phyloP scores from a whole-genome alignment of 2,329 filamentous ascomycete species.

The Curvularia sp. region DNA sequence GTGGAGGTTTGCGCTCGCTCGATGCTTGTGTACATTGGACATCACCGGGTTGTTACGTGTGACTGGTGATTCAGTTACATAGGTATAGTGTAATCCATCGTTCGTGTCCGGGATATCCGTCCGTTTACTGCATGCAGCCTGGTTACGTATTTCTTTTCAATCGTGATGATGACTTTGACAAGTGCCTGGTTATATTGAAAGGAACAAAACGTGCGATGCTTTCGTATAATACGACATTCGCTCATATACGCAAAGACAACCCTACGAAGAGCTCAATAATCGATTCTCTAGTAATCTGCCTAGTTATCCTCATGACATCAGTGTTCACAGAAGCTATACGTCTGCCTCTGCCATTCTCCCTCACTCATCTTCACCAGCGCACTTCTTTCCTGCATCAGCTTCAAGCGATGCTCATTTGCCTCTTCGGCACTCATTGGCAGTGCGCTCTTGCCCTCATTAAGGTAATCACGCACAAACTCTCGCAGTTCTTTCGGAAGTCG shows the following conservation, averaged over 20 bases:
- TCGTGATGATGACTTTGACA: too few relatives aligned
- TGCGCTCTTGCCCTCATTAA: constrained; percentile 6
- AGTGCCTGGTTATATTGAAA: too few relatives aligned
- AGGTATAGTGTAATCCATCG: background rate
- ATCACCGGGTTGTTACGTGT: background rate
- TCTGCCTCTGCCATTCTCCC: constrained; percentile 4
- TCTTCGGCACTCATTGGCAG: constrained; percentile 31
- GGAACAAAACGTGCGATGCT: too few relatives aligned
- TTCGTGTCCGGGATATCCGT: background rate
- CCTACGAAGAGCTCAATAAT: too few relatives aligned
- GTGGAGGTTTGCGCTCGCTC: background rate
- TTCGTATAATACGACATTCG: too few relatives aligned
- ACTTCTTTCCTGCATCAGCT: constrained; percentile 22
- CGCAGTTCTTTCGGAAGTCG: constrained; percentile 29
- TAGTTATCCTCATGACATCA: background rate
- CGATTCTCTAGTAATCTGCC: too few relatives aligned
- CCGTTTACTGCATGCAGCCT: background rate
- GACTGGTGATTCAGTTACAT: background rate
- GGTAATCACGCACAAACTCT: constrained; percentile 19
- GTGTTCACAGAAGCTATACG: constrained; percentile 29
- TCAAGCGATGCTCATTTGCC: constrained; percentile 10
- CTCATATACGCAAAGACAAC: too few relatives aligned
- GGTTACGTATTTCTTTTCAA: too few relatives aligned
- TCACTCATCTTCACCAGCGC: constrained; percentile 10
- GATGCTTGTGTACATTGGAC: background rate